These are phyloP conservation scores for Colletotrichum sansevieriae DNA, from an alignment of 2,329 filamentous ascomycete species.

Conservation along the genomic window DNA sequence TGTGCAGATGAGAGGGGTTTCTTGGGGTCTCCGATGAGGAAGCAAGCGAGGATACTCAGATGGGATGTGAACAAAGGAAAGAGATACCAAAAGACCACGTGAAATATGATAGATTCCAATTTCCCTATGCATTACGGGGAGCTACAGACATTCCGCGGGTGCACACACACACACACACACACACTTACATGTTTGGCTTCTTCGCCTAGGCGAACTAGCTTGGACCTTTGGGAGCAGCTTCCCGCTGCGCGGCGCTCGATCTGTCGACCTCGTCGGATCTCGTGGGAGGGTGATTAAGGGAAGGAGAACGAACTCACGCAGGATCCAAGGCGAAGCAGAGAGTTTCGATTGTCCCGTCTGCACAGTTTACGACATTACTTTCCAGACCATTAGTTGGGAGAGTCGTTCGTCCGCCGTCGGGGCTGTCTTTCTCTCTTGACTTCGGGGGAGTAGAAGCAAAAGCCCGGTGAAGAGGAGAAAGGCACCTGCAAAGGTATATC, in stretches of 20 bases:
- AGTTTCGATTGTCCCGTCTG: too few species aligned
- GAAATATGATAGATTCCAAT: neutral
- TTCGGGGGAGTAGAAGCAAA: too few species aligned
- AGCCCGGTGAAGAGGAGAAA: too few species aligned
- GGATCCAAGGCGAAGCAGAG: neutral
- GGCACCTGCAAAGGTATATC: too few species aligned
- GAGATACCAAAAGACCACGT: slow-evolving; percentile 30
- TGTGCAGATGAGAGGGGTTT: neutral
- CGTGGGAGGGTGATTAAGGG: neutral
- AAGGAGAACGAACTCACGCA: neutral
- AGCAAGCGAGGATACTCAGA: neutral
- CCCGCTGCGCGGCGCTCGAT: slow-evolving; percentile 33
- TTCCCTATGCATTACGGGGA: neutral
- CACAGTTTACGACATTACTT: too few species aligned
- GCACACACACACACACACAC: neutral
- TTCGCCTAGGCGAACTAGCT: neutral
- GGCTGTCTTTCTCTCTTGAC: too few species aligned
- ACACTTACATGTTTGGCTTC: neutral
- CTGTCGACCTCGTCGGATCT: slow-evolving; percentile 20
- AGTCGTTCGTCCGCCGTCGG: too few species aligned
- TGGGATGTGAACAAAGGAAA: slow-evolving; percentile 5
- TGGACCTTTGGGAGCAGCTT: slow-evolving; percentile 22
- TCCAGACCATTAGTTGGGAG: too few species aligned
- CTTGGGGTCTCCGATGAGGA: neutral
- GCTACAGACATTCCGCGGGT: neutral